Base-by-base conservation (phyloP, 257 asterid genomes). In the Solanum bulbocastanum region DNA sequence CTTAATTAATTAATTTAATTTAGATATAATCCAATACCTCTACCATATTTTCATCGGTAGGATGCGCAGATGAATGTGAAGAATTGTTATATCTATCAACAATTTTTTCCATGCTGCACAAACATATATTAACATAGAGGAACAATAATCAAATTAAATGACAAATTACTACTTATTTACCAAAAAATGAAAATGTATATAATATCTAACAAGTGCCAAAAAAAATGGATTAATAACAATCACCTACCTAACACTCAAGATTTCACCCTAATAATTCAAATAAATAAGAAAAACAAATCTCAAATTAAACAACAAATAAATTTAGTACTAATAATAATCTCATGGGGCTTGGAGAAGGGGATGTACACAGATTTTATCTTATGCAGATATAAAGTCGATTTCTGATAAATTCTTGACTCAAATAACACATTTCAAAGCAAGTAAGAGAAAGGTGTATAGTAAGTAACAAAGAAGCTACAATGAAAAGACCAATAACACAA, bases 71-170 rank as follows among this genome's bases (percentile, higher is more conserved):
- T 66, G 36, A 32, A 13, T 87, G 91, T 35, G 89, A 85, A n/a
- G 52, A 87, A 39, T 88, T 89, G 76, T 71, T 89, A 91, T 96
- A 95, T 91, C 95, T 91, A 13, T 86, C 88, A 40, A 96, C 87
- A 76, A 95, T 95, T 65, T 91, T 94, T 44, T 93, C 94, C 98
- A 96, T 93, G 90, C 98, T 96, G 66, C 89, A 82, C 68, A 79
- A 79, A 44, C 40, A 44, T 25, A 36, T 37, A 7, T 79, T 27
- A 16, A 27, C 40, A 44, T 13, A 42, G 18, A n/a, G 15, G n/a
- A 75, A 23, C 5, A 69, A 27, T 76, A 13, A 36, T 35, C 3
- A 18, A 40, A 76, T 39, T 39, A 6, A 13, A 42, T 5, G 37
- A 14, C 22, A 68, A 68, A 14, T 68, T 30, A 30, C 22, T 25